Conservation (phyloP, 2,329 filamentous ascomycete species). For the Cladophialophora exuberans region DNA sequence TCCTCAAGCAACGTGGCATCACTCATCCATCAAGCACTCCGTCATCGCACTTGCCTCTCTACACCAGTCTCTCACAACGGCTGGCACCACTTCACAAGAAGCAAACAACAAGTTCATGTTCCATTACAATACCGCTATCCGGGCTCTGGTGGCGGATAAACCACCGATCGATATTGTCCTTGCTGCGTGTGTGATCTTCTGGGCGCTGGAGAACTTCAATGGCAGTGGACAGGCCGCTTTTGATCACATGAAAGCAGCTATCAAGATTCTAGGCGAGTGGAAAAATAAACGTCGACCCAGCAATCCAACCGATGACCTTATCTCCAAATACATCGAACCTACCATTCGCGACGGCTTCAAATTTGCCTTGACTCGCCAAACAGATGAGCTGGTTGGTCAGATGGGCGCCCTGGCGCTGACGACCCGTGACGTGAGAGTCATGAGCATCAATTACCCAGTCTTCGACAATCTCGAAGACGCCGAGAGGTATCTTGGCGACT, state of each 20-base stretch:
- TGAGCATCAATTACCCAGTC: slow-evolving; percentile 7
- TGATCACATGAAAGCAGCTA: slow-evolving; percentile 26
- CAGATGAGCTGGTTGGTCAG: slow-evolving; percentile 11
- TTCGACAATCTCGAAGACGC: slow-evolving; percentile 21
- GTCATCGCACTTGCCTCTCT: slow-evolving; percentile 24
- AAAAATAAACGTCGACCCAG: slow-evolving; percentile 17
- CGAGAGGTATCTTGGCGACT: slow-evolving; percentile 11
- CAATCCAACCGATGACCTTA: slow-evolving; percentile 19
- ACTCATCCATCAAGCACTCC: slow-evolving; percentile 29
- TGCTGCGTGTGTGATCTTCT: slow-evolving; percentile 24
- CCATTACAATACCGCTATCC: slow-evolving; percentile 26
- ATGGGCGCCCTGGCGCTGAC: slow-evolving; percentile 16
- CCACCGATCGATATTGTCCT: slow-evolving; percentile 26
- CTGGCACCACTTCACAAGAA: neutral
- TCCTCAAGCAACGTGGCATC: slow-evolving; percentile 26
- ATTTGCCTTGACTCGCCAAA: slow-evolving; percentile 8
- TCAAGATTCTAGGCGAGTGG: slow-evolving; percentile 29
- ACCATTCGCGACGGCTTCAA: slow-evolving; percentile 20
- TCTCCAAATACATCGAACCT: slow-evolving; percentile 24
- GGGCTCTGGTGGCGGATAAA: slow-evolving; percentile 17
- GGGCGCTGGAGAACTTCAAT: slow-evolving; percentile 25
- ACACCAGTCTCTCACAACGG: slow-evolving; percentile 20
- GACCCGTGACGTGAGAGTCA: slow-evolving; percentile 15
- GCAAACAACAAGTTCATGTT: slow-evolving; percentile 20
- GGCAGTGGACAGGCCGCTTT: slow-evolving; percentile 16